Percentiles rank a stretch among this genome's conserved stretches.
Evolutionary conservation across 208 protist genomes (phyloP).

Genomic region (Naegleria fowleri): DNA sequence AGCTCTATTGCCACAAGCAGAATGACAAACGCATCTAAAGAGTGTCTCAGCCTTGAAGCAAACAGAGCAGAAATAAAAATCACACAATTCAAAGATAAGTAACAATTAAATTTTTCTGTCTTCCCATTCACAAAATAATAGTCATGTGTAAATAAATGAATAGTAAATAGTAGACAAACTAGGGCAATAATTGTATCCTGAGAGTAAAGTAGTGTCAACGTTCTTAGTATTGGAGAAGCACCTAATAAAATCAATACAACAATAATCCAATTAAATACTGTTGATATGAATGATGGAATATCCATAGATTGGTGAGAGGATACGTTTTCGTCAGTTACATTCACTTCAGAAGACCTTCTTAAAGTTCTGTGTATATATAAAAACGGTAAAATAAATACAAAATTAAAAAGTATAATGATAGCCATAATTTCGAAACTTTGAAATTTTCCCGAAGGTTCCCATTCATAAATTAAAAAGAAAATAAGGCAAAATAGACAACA

Average conservation of each 20-base stretch:
- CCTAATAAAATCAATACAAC: not conserved
- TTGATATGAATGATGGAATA: not conserved
- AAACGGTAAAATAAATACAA: not conserved
- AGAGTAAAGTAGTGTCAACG: not conserved
- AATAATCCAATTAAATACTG: not conserved
- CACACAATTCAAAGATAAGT: not conserved
- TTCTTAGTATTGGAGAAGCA: not conserved
- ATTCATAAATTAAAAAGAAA: not conserved
- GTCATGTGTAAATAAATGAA: slow-evolving; percentile 16
- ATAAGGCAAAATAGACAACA: not conserved
- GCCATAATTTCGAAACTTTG: not conserved
- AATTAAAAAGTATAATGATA: not conserved
- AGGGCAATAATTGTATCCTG: not conserved
- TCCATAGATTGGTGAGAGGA: too few relatives aligned
- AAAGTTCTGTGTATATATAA: not conserved
- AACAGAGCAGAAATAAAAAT: not conserved
- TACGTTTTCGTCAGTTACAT: too few relatives aligned
- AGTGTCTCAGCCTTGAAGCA: not conserved
- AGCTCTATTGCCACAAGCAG: not conserved
- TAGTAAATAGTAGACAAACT: not conserved
- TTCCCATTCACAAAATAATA: slow-evolving; percentile 15
- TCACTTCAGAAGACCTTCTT: too few relatives aligned
- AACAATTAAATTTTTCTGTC: not conserved
- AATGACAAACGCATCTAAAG: not conserved
- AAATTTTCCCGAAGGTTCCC: not conserved